Base-by-base conservation (phyloP, 2,329 filamentous ascomycete species). In the Seiridium cupressi region DNA sequence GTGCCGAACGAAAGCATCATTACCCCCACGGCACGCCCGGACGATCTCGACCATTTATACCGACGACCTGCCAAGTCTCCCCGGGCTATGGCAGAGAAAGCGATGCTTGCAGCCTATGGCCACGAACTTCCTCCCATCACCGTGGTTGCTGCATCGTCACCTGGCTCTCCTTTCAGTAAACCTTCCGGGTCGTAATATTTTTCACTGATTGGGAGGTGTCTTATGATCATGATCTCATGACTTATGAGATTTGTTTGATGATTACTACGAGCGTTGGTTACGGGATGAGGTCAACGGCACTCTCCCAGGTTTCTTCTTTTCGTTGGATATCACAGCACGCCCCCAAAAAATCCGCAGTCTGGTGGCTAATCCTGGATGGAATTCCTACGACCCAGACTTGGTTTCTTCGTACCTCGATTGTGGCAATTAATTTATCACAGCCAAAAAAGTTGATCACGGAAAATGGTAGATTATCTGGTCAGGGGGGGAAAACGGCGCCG, bases 1-100 rank as follows among this genome's bases (percentile, higher is more conserved):
- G 72, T 62, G 51, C 70, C 68, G 55, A 74, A 71, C 64, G 69
- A 75, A 56, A 75, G 70, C 61, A 69, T 76, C 63, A 65, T 69
- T 32, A 76, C 72, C 5, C 74, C 74, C 40, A 38, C 38, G 47
- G 64, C 69, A 26, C 71, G 73, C 6, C 63, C 68, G 5, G 72
- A 71, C 55, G 71, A 74, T 57, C 64, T 74, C 26, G 55, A 58
- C 44, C 55, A 58, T 32, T 35, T 58, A 18, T 58, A 58, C 36
- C 44, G 38, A 18, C 55, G 55, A 34, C 54, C 54, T 32, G 13
- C 18, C n/a, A 58, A 58, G n/a, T 34, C 32, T 13, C 32, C 32
- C 40, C 55, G 55, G 7, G 34, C 44, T n/a, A 60, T 62, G 6
- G 63, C 65, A 7, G 69, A 71, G 57, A 71, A 71, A 48, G 64